Evolutionary conservation across 2,329 filamentous ascomycete species (phyloP), one percentile per base, ranked within the genome.

Genomic region (Grosmannia huntii): DNA sequence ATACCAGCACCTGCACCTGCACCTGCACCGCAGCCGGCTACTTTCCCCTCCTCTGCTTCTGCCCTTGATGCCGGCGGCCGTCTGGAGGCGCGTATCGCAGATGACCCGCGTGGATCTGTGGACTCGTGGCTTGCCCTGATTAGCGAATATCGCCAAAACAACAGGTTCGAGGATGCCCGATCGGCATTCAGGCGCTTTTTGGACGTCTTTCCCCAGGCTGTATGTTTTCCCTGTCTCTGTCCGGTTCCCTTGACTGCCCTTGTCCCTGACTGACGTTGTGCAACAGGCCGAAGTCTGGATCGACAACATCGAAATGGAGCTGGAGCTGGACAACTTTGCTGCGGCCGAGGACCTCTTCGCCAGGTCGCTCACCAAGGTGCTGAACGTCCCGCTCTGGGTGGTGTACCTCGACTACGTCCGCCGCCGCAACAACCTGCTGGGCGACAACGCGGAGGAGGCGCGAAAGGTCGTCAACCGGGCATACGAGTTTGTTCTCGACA

Each of bases 351-450:
- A 84, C 56, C 85, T 99, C 25, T 96, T 99, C 70, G 84, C 83
- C 62, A 62, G 84, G 64, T 90, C 87, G 36, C 81, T 99, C 46
- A 79, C 90, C 64, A 81, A 81, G 10, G 85, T 94, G 23, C 86
- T 89, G 12, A 89, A 92, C 68, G 86, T 97, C 46, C 82, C 87
- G 61, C 80, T 99, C 23, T 99, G 91, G 90, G 90, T 87, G 7
- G 82, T 90, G 36, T 99, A 99, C 69, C 83, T 99, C 61, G 90
- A 96, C 71, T 96, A 97, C 69, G 89, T 97, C 62, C 89, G 94
- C 57, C 87, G 94, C 53, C 83, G 89, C 63, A 94, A 96, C 70
- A 92, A 95, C 63, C 76, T 97, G 59, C 76, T 97, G 60, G 90
- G 87, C 66, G 94, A 97, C 68, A 76, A 85, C 1, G 82, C 81